Percentiles rank a stretch among this genome's conserved stretches.
phyloP scores from a whole-genome alignment of 2,329 filamentous ascomycete genomes.

The Fonsecaea pugnacius region DNA sequence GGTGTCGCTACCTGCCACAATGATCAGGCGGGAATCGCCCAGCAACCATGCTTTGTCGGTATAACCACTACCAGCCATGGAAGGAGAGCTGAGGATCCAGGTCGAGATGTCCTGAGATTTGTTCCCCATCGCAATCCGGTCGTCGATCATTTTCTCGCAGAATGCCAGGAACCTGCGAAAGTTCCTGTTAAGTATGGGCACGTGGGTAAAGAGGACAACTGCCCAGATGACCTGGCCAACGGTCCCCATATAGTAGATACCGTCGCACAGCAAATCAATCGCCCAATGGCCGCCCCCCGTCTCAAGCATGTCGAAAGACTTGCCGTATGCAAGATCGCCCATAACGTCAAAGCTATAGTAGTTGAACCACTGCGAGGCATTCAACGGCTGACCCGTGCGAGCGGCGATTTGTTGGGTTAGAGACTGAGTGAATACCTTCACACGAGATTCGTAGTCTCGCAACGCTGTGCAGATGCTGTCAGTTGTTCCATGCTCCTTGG shows the following conservation, averaged over 20 bases:
- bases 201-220: slow-evolving; percentile 4
- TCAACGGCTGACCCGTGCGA: slow-evolving; percentile 11
- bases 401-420: slow-evolving; percentile 6
- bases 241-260: background rate
- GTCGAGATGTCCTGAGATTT: slow-evolving; percentile 3
- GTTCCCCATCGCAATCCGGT: background rate
- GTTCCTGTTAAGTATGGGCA: background rate
- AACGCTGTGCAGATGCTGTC: too few relatives aligned
- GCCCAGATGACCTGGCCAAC: background rate
- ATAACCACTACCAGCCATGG: slow-evolving; percentile 1
- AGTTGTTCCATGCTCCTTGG: too few relatives aligned
- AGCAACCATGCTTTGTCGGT: slow-evolving; percentile 5
- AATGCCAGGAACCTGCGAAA: slow-evolving; percentile 10
- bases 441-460: too few relatives aligned
- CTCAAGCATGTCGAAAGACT: slow-evolving; percentile 24
- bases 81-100: slow-evolving; percentile 2
- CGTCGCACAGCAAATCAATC: slow-evolving; percentile 10
- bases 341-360: slow-evolving; percentile 33
- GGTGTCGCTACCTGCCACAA: slow-evolving; percentile 43
- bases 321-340: slow-evolving; percentile 29
- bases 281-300: slow-evolving; percentile 13
- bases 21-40: slow-evolving; percentile 9
- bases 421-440: too few relatives aligned
- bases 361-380: slow-evolving; percentile 28
- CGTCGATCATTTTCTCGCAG: background rate